Base-by-base conservation (phyloP, 257 asterid species). In the Coffea eugenioides region DNA sequence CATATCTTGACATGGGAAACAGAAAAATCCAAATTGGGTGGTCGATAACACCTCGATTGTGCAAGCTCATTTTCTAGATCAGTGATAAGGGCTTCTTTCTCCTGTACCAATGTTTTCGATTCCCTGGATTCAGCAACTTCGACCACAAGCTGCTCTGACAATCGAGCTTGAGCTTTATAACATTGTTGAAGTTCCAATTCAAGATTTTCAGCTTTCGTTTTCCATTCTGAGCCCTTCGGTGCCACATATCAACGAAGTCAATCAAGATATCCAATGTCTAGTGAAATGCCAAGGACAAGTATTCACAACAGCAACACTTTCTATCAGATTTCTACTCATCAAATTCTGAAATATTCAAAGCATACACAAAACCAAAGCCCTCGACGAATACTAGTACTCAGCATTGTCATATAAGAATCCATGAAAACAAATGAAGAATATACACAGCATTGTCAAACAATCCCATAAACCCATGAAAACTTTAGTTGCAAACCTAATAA, bases 81-180 rank as follows among this genome's bases (percentile, higher is more conserved):
- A 59, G 86, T 79, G 80, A 96, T 84, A 76, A 77, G 56, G 73
- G 89, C 76, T 84, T 96, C 99, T 84, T 92, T 92, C 90, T 92
- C 98, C 83, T 90, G 94, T 77, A 88, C 57, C 71, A 84, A 82
- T 84, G 92, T 86, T 92, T 96, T 94, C 71, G 91, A 90, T 79
- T 88, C 79, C 87, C 98, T 86, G 81, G 92, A 83, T 82, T 96
- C 99, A n/a, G 99, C 93, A 82, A 96, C 98, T 88, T 92, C 99
- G 80, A 93, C 96, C 80, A 94, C 98, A 73, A 96, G 98, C 89
- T 96, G 99, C 76, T 92, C 98, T 0, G 98, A 92, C 76, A 96
- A 81, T 65, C 98, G 97, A 84, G 99, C 86, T 84, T 96, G 99
- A 82, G 97, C 99, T 88, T 91, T 96, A 86, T 96, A 96, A 80